Percentiles rank a stretch among this genome's conserved stretches.
Conservation (phyloP, 192 early-diverging fungal species). For the Coemansia sp. region DNA sequence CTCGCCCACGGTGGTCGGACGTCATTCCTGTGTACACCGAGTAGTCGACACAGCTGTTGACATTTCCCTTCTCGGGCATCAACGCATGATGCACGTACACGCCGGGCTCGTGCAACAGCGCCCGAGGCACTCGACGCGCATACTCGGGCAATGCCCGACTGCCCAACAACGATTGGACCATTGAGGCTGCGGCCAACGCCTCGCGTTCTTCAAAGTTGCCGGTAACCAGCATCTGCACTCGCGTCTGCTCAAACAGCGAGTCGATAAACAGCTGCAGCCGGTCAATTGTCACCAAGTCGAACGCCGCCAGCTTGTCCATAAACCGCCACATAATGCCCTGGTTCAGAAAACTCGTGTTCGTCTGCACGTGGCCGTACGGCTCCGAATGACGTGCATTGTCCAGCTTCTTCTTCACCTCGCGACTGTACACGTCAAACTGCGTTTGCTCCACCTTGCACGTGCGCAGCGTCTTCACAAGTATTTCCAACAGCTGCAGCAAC, state of each 20-base stretch:
- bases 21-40: slow-evolving; percentile 79
- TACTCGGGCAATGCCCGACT: slow-evolving; percentile 60
- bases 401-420: slow-evolving; percentile 70
- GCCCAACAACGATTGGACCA: slow-evolving; percentile 60
- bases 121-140: slow-evolving; percentile 33
- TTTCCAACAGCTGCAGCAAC: slow-evolving; percentile 65
- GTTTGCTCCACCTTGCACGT: slow-evolving; percentile 62
- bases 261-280: slow-evolving; percentile 79
- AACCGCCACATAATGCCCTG: slow-evolving; percentile 79
- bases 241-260: slow-evolving; percentile 65
- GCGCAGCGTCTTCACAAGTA: slow-evolving; percentile 69
- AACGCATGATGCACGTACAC: slow-evolving; percentile 29
- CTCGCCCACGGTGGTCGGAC: slow-evolving; percentile 63
- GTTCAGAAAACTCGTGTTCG: slow-evolving; percentile 71
- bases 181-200: slow-evolving; percentile 61
- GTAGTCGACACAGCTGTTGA: slow-evolving; percentile 88
- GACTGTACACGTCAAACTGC: slow-evolving; percentile 80
- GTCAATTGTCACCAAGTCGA: slow-evolving; percentile 68
- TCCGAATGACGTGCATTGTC: slow-evolving; percentile 77
- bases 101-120: slow-evolving; percentile 42
- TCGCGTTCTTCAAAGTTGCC: slow-evolving; percentile 80
- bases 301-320: slow-evolving; percentile 71
- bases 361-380: slow-evolving; percentile 78
- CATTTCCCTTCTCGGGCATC: slow-evolving; percentile 71
- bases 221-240: slow-evolving; percentile 80